Conservation (phyloP, 164 flowering plant species). For the Annona squamosa region DNA sequence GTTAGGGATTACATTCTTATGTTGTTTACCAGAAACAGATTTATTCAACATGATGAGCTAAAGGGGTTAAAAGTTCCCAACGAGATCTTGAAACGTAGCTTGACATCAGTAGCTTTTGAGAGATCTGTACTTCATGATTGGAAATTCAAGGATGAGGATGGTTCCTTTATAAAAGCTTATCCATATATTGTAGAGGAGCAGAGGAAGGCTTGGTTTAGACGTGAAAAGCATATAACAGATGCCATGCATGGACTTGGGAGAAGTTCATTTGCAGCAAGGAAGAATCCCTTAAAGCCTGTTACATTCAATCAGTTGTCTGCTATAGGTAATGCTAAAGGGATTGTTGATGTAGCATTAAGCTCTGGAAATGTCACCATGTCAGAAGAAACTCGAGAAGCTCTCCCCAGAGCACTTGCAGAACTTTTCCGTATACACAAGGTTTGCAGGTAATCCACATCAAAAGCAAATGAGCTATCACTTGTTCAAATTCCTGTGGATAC, state of each 20-base stretch:
- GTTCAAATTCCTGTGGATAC: too few relatives aligned
- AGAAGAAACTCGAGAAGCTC: slow-evolving; percentile 60
- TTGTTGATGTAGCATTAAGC: slow-evolving; percentile 15
- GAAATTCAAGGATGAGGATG: slow-evolving; percentile 63
- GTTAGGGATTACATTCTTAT: slow-evolving; percentile 55
- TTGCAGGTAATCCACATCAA: slow-evolving; percentile 55
- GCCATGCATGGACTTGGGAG: slow-evolving; percentile 10
- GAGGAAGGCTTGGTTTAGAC: slow-evolving; percentile 27
- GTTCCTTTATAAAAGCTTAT: slow-evolving; percentile 39
- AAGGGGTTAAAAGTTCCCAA: slow-evolving; percentile 5
- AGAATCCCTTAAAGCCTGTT: slow-evolving; percentile 17
- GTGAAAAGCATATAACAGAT: slow-evolving; percentile 19
- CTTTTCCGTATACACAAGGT: slow-evolving; percentile 52
- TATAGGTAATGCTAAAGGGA: slow-evolving; percentile 13
- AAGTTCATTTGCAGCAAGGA: slow-evolving; percentile 11
- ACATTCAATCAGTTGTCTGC: slow-evolving; percentile 9
- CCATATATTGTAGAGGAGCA: slow-evolving; percentile 52
- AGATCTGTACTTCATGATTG: slow-evolving; percentile 43
- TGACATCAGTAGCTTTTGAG: slow-evolving; percentile 42
- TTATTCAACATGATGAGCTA: slow-evolving; percentile 24
- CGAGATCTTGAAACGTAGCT: slow-evolving; percentile 12
- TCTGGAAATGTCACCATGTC: slow-evolving; percentile 28
- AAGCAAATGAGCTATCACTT: neutral
- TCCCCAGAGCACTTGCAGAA: slow-evolving; percentile 47
- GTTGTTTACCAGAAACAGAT: slow-evolving; percentile 39